Base-by-base conservation (phyloP, 177 flowering plant genomes). In the Telopea speciosissima region DNA sequence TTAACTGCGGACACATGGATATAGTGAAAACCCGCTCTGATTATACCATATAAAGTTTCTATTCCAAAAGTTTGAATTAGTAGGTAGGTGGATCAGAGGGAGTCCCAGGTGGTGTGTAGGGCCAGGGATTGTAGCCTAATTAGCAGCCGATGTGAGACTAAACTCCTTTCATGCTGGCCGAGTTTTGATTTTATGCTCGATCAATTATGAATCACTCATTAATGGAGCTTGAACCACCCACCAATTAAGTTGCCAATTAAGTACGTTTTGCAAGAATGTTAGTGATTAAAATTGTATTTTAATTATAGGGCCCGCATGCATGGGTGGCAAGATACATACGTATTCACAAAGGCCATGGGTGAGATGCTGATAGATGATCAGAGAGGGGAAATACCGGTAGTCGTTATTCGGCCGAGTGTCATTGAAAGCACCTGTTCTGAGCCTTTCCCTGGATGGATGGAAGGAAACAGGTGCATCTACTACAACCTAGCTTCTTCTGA, bases 401-500 rank as follows among this genome's bases (percentile, higher is more conserved):
- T 88, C 42, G 85, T 94, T 9, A 85, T 94, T 12, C 80, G 98
- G 31, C 98, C 98, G 0, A 92, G 97, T 66, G 92, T 92, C 44
- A 90, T 94, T 13, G 98, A 94, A 74, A 94, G 97, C 84, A 92
- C 98, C 58, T 82, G 59, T 69, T 83, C 75, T 70, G 97, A 94
- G 71, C 98, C 98, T 28, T 94, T 94, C 73, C 90, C 98, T 22
- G 98, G 98, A 73, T 94, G 98, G 98, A 92, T 94, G 87, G 98
- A 94, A 85, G 98, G 98, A 70, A 94, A 85, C 75, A 85, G 98
- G 97, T 87, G 75, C 6, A 10, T 24, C n/a, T n/a, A n/a, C n/a
- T n/a, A n/a, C n/a, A n/a, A n/a, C n/a, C n/a, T n/a, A n/a, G n/a
- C n/a, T n/a, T n/a, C n/a, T n/a, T n/a, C n/a, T n/a, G n/a, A n/a